phyloP scores from a whole-genome alignment of 768 basidiomycete species.

The Paxillus involutus region DNA sequence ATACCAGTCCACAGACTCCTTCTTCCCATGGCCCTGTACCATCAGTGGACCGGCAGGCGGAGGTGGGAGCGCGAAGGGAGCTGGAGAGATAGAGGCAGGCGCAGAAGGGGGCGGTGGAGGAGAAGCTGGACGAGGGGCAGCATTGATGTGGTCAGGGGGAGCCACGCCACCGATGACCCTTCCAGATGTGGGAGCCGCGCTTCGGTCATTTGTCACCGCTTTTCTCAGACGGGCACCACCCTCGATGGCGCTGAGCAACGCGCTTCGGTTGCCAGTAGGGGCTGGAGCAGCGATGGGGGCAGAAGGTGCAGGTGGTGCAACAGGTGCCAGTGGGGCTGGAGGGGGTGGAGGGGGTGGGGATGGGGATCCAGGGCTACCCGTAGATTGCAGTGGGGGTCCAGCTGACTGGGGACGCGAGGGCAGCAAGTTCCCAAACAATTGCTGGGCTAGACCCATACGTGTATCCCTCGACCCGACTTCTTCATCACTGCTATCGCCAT shows the following conservation, averaged over 20 bases:
- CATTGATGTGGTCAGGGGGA: conserved; percentile 68
- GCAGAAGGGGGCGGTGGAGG: conserved; percentile 33
- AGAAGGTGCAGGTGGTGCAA: conserved; percentile 36
- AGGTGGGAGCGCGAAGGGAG: conserved; percentile 13
- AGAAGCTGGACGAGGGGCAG: conserved; percentile 42
- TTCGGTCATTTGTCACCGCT: conserved; percentile 82
- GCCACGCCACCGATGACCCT: conserved; percentile 73
- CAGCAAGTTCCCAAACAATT: conserved; percentile 74
- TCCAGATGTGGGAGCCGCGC: conserved; percentile 66
- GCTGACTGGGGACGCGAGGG: conserved; percentile 59
- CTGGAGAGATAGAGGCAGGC: not conserved
- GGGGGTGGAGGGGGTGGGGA: conserved; percentile 37
- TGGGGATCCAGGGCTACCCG: conserved; percentile 26
- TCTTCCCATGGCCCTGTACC: conserved; percentile 41
- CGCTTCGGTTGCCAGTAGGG: conserved; percentile 54
- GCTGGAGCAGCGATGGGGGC: conserved; percentile 29
- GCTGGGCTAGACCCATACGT: conserved; percentile 71
- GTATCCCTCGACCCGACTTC: conserved; percentile 66
- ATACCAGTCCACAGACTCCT: conserved; percentile 92
- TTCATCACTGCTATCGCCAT: conserved; percentile 75
- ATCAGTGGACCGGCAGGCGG: conserved; percentile 15
- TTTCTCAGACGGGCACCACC: conserved; percentile 70
- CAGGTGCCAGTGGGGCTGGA: conserved; percentile 28
- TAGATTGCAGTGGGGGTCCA: conserved; percentile 26
- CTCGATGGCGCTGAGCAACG: conserved; percentile 79